These are phyloP conservation scores for Arthrinium phaeospermum DNA, from an alignment of 2,329 filamentous ascomycete species.

Conservation along the genomic window DNA sequence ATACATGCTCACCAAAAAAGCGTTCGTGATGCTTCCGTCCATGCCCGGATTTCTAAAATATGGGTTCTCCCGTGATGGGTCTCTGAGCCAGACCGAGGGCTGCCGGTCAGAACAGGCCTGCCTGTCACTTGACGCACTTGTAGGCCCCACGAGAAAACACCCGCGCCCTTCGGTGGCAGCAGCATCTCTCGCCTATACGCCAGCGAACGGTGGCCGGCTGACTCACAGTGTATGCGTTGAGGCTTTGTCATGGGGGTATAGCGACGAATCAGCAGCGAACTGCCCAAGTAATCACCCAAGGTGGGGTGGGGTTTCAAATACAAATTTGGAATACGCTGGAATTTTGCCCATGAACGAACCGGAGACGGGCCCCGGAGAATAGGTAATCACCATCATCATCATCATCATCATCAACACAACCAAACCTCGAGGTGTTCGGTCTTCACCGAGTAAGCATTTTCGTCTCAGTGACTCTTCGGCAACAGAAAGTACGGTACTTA, in stretches of 20 bases:
- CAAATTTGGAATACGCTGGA: constrained; percentile 11
- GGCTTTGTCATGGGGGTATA: constrained; percentile 13
- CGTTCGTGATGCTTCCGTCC: background rate
- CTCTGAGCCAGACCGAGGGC: background rate
- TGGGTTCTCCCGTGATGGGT: background rate
- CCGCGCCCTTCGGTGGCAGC: background rate
- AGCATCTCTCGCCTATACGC: background rate
- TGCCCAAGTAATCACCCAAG: background rate
- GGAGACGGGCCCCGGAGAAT: background rate
- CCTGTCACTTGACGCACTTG: background rate
- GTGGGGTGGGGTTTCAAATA: background rate
- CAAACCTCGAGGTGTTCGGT: background rate
- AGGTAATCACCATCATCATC: background rate
- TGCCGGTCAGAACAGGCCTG: background rate
- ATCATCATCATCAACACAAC: background rate
- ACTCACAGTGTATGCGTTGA: constrained; percentile 9
- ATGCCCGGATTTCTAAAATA: background rate
- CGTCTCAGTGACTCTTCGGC: background rate
- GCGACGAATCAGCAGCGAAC: constrained; percentile 12
- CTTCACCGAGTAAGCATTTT: constrained; percentile 16
- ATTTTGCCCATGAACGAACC: background rate
- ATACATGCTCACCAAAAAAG: constrained; percentile 6
- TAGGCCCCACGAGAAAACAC: background rate
- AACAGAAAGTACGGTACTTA: constrained; percentile 13
- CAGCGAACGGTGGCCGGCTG: background rate